Conservation (phyloP, 2,329 filamentous ascomycete genomes). For the Xylaria polymorpha region DNA sequence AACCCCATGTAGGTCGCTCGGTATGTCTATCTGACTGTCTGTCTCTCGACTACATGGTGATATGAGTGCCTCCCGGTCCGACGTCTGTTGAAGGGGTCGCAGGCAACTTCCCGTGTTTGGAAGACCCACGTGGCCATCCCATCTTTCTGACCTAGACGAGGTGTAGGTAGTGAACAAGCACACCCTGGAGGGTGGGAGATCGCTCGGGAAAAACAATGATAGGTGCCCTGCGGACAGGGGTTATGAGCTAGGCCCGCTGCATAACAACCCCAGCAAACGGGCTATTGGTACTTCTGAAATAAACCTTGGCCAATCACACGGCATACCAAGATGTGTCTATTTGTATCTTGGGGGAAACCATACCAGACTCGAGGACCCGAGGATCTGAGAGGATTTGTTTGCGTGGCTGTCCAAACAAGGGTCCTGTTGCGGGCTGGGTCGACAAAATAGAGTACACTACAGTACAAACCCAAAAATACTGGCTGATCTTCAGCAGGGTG, state of each 20-base stretch:
- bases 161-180: not conserved
- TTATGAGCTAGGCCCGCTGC: constrained; percentile 6
- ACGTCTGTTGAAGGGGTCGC: constrained; percentile 1
- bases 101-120: constrained; percentile 17
- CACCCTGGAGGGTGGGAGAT: constrained; percentile 24
- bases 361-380: constrained; percentile 18
- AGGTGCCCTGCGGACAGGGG: constrained; percentile 18
- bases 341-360: constrained; percentile 4
- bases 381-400: constrained; percentile 16
- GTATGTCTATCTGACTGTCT: constrained; percentile 16
- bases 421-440: constrained; percentile 2
- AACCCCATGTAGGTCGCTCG: constrained; percentile 26
- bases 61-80: constrained; percentile 24
- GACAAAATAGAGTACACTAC: not conserved
- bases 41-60: constrained; percentile 21
- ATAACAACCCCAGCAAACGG: constrained; percentile 16
- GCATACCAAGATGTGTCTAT: constrained; percentile 15
- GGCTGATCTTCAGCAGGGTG: constrained; percentile 18
- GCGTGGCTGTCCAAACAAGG: constrained; percentile 1
- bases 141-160: not conserved
- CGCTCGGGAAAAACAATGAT: constrained; percentile 23
- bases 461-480: not conserved
- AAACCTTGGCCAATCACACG: constrained; percentile 23
- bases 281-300: constrained; percentile 11
- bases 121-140: constrained; percentile 34